Base-by-base conservation (phyloP, 257 asterid genomes). In the Eucommia ulmoides region DNA sequence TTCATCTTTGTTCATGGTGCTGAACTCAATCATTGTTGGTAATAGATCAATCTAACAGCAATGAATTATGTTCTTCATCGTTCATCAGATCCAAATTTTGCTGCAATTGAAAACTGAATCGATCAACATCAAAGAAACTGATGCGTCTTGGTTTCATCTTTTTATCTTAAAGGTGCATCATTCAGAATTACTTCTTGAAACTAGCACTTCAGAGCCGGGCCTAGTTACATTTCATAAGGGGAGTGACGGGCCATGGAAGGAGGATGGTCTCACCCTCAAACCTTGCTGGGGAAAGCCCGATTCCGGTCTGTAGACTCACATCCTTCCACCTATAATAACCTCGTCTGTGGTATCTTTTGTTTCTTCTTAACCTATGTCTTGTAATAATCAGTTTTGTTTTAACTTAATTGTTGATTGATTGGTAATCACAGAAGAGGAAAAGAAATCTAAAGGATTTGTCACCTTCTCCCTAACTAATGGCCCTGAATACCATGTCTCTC, bases 401-500 rank as follows among this genome's bases (percentile, higher is more conserved):
- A 23, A 23, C n/a, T 49, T 33, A 11, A 22, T 19, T 25, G 38
- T 23, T 58, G 48, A 17, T 48, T 56, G 45, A n/a, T n/a, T n/a
- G n/a, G n/a, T n/a, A 24, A 24, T 51, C 24, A 50, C 88, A 82
- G 98, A 78, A 81, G 93, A 83, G 52, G 63, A 68, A 19, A 88
- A 79, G 7, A 79, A 91, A 55, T 68, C 87, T 1, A 83, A 72
- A 65, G 96, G 99, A 18, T 72, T 62, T 56, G 93, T 83, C 60
- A 81, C 82, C 49, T 86, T 91, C 78, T 91, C 99, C 4, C 71
- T 91, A 58, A 86, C 96, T 20, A 86, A 83, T n/a, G 99, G 97
- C 70, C 97, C 99, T 20, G 99, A 91, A 60, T 86, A 91, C 70
- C 99, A 91, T 55, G 89, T 87, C 58, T 91, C 99, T n/a, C 99